These are phyloP conservation scores for Posidonia oceanica DNA, from an alignment of 116 monocot genomes.

Conservation along the genomic window DNA sequence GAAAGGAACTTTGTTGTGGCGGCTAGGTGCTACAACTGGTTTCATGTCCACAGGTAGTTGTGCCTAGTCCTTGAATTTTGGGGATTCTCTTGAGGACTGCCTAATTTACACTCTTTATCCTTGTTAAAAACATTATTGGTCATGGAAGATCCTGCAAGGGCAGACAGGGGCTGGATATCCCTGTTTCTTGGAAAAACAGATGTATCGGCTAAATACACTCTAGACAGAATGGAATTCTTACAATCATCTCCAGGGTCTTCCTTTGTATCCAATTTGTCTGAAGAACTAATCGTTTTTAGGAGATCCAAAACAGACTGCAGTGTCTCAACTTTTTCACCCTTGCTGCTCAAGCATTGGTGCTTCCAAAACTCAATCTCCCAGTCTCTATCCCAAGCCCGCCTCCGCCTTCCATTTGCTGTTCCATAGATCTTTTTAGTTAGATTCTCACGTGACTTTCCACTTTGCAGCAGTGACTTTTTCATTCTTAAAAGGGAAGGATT, in stretches of 20 bases:
- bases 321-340: slow-evolving; percentile 70
- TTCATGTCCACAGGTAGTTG: slow-evolving; percentile 76
- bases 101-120: neutral
- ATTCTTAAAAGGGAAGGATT: slow-evolving; percentile 15
- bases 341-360: slow-evolving; percentile 37
- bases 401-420: slow-evolving; percentile 56
- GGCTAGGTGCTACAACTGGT: slow-evolving; percentile 36
- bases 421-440: slow-evolving; percentile 89
- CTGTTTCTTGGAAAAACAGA: slow-evolving; percentile 84
- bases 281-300: slow-evolving; percentile 43
- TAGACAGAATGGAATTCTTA: slow-evolving; percentile 62
- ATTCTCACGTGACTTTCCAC: slow-evolving; percentile 75
- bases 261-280: slow-evolving; percentile 19
- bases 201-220: slow-evolving; percentile 88
- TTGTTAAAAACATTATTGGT: neutral
- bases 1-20: slow-evolving; percentile 60
- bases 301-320: slow-evolving; percentile 78
- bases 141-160: slow-evolving; percentile 11
- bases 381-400: slow-evolving; percentile 75
- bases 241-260: slow-evolving; percentile 27
- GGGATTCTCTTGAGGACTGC: neutral
- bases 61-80: slow-evolving; percentile 32
- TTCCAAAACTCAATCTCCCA: slow-evolving; percentile 93
- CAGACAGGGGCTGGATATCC: slow-evolving; percentile 76
- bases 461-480: slow-evolving; percentile 39